These are phyloP conservation scores for Ilyonectria mors-panacis DNA, from an alignment of 2,329 filamentous ascomycete genomes.

Conservation along the genomic window DNA sequence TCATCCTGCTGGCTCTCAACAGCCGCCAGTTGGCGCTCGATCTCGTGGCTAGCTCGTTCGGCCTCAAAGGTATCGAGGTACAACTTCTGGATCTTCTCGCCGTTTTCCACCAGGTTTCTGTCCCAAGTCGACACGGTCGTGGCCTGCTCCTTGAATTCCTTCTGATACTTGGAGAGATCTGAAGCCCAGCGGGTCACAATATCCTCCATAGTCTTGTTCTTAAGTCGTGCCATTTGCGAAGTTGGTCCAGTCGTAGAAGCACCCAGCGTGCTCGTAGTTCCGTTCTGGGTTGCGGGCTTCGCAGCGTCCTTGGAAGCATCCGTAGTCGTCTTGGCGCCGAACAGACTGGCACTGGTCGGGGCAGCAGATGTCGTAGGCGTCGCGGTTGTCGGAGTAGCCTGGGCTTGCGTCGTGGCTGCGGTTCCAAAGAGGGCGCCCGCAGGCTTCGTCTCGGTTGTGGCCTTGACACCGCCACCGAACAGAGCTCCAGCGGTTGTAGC, in stretches of 20 bases:
- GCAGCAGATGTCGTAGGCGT: slow-evolving; percentile 47
- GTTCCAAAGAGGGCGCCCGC: slow-evolving; percentile 47
- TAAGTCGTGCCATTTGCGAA: slow-evolving; percentile 89
- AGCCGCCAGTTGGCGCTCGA: slow-evolving; percentile 89
- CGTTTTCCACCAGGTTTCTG: slow-evolving; percentile 91
- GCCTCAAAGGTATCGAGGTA: slow-evolving; percentile 95
- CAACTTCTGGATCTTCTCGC: slow-evolving; percentile 93
- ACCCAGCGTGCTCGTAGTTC: slow-evolving; percentile 64
- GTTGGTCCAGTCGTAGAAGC: slow-evolving; percentile 85
- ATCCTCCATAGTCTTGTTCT: slow-evolving; percentile 99
- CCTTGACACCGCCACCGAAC: slow-evolving; percentile 44
- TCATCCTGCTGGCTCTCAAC: slow-evolving; percentile 96
- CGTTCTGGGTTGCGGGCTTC: slow-evolving; percentile 50
- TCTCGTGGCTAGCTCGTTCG: slow-evolving; percentile 91
- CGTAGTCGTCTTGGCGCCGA: slow-evolving; percentile 53
- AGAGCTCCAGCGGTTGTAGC: slow-evolving; percentile 45
- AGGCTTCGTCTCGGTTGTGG: slow-evolving; percentile 45
- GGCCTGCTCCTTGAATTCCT: slow-evolving; percentile 94
- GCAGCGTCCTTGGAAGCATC: slow-evolving; percentile 49
- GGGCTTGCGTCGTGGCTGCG: slow-evolving; percentile 37
- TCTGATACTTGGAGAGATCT: slow-evolving; percentile 95
- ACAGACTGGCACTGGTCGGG: slow-evolving; percentile 51
- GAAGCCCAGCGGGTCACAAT: slow-evolving; percentile 98
- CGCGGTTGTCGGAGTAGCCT: slow-evolving; percentile 36
- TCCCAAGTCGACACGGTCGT: slow-evolving; percentile 92